Conservation (phyloP, 2,329 filamentous ascomycete genomes). For the Atkinsonella texensis region DNA sequence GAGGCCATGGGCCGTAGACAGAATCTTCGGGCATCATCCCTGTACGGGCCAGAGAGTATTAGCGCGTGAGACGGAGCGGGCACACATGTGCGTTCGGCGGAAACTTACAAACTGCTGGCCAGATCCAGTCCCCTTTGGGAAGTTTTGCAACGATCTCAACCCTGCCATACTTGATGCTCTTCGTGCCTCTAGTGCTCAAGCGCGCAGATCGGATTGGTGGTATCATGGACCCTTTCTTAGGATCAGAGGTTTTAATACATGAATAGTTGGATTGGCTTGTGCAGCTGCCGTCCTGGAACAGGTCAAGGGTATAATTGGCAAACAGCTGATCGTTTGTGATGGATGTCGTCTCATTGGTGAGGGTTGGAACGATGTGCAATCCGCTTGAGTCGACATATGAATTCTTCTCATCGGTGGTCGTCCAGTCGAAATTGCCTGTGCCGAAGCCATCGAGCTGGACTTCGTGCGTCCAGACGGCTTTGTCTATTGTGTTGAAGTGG, state of each 20-base stretch:
- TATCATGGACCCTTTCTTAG: conserved; percentile 31
- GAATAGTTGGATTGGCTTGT: conserved; percentile 22
- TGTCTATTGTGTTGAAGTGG: conserved; percentile 32
- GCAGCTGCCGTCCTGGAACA: conserved; percentile 29
- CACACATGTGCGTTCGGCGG: background rate
- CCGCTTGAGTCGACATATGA: conserved; percentile 34
- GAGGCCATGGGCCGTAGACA: conserved; percentile 38
- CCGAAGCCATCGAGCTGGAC: conserved; percentile 32
- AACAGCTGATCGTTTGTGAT: conserved; percentile 27
- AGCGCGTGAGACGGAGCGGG: background rate
- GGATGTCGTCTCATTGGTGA: conserved; percentile 29
- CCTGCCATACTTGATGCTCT: conserved; percentile 14
- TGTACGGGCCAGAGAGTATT: background rate
- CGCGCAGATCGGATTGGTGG: conserved; percentile 37
- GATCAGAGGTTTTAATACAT: conserved; percentile 30
- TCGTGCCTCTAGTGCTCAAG: conserved; percentile 24
- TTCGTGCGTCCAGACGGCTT: conserved; percentile 35
- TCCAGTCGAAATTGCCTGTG: conserved; percentile 43
- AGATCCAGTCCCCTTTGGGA: conserved; percentile 42
- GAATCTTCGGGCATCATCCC: conserved; percentile 38
- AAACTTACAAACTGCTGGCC: conserved; percentile 31
- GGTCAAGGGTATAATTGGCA: conserved; percentile 30
- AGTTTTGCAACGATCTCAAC: conserved; percentile 42
- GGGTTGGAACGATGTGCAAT: conserved; percentile 43
- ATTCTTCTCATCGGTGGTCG: conserved; percentile 34